A percentile compares a stretch with the other conserved stretches of the same genome.
These are phyloP conservation scores for Phytophthora pini DNA, from an alignment of 352 stramenopile species.

Conservation along the genomic window DNA sequence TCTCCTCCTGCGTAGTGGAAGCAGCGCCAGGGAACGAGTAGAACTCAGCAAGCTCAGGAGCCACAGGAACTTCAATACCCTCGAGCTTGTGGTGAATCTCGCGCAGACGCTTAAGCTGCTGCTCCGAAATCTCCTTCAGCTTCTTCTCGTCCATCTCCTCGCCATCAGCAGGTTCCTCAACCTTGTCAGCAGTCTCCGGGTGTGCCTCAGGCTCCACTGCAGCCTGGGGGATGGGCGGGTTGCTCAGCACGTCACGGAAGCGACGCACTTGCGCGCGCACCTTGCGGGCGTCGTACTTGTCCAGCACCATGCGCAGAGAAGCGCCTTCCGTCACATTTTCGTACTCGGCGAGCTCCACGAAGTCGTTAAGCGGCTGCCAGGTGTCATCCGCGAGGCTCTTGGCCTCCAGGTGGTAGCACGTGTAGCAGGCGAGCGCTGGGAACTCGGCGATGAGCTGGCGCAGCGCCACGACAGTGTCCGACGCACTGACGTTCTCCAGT, in stretches of 20 bases:
- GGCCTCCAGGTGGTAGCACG: slow-evolving; percentile 86
- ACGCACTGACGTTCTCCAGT: slow-evolving; percentile 73
- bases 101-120: slow-evolving; percentile 80
- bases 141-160: slow-evolving; percentile 56
- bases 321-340: slow-evolving; percentile 66
- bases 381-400: slow-evolving; percentile 30
- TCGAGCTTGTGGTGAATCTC: slow-evolving; percentile 88
- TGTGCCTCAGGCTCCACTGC: slow-evolving; percentile 31
- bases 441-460: slow-evolving; percentile 87
- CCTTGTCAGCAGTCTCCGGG: slow-evolving; percentile 24
- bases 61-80: slow-evolving; percentile 72
- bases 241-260: slow-evolving; percentile 83
- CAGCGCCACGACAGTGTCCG: slow-evolving; percentile 83
- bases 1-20: slow-evolving; percentile 9
- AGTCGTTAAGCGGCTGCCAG: slow-evolving; percentile 81
- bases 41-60: slow-evolving; percentile 68
- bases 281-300: slow-evolving; percentile 90
- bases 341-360: slow-evolving; percentile 87
- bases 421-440: slow-evolving; percentile 83
- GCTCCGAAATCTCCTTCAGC: slow-evolving; percentile 77
- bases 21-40: slow-evolving; percentile 53
- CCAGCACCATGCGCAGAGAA: slow-evolving; percentile 83
- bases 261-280: slow-evolving; percentile 82
- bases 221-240: slow-evolving; percentile 82
- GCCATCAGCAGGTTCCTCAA: slow-evolving; percentile 20